Evolutionary conservation across 2,329 filamentous ascomycete species (phyloP), one percentile per base, ranked within the genome.

Genomic region (Hypomyces rosellus): DNA sequence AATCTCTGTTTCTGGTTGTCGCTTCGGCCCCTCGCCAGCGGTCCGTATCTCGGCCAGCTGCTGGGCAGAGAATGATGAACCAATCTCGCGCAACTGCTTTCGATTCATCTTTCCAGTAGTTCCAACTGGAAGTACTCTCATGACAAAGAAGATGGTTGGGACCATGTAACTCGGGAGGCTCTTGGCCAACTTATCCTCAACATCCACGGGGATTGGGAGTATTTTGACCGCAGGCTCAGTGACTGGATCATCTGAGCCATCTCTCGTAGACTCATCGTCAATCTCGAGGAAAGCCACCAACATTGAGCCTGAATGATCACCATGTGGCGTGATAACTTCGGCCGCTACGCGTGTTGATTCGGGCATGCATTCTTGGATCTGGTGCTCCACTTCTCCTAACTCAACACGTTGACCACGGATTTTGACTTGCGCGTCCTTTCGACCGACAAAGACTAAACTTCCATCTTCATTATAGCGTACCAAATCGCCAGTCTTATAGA

Each of bases 381-480:
- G 39, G 16, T 49, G 8, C 45, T 54, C 54, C 13, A 55, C 30
- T 22, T 55, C 53, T 9, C 41, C 48, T 11, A 75, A 64, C 62
- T 74, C 80, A 52, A 77, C 65, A 47, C 76, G 61, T 49, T 71
- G 79, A 40, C 81, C 81, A 30, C 72, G 69, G 9, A 81, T 59
- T 58, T 81, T 81, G 39, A 80, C 69, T 59, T 80, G 77, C 1
- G 68, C 68, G 56, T 80, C 77, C 54, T 74, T 75, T 76, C 42
- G 42, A 65, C 44, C 44, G 11, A 46, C 11, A n/a, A 46, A 30
- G 4, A 6, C n/a, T 2, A 46, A 5, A 5, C 13, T 20, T n/a
- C 44, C 44, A 38, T 46, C 44, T 9, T 30, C 18, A 7, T 38
- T 38, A 18, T 37, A 46, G n/a, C 15, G 12, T 5, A 30, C 44